Base-by-base conservation (phyloP, 495 filamentous ascomycete genomes). In the Amniculicola lignicola region DNA sequence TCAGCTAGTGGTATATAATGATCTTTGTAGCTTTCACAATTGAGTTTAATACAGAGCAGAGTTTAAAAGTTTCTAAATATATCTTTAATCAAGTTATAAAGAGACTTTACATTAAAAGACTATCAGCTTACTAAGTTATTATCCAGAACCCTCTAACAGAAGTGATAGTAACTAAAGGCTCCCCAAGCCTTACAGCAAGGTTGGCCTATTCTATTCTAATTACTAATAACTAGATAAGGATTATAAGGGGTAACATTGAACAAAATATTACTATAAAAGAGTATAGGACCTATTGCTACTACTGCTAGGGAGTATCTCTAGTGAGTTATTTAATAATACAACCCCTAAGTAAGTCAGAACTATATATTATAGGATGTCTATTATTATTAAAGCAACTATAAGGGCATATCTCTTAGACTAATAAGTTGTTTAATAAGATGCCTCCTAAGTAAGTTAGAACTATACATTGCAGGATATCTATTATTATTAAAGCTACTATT, bases 251-350 rank as follows among this genome's bases (percentile, higher is more conserved):
- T 33, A 18, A 46, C 45, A 33, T 27, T 27, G 46, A 51, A 41
- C 54, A 51, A 58, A 58, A 51, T 27, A 41, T 58, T 25, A 58
- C 54, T 25, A 44, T 41, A 21, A 58, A 51, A 47, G 37, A 51
- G 43, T 47, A 54, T 18, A 47, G 44, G 46, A 58, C 31, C 36
- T 37, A 47, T 36, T 35, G 25, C 54, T 15, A 24, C 46, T 24
- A 58, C 54, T 28, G 37, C 33, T 31, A 58, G 47, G 27, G 36
- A 58, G 47, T 15, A 15, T 56, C 18, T 57, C 43, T 58, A 19
- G 51, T 37, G 46, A 58, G 31, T 58, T 49, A 44, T 35, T 57
- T 57, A 23, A 57, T 31, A 33, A 39, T 31, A 44, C 33, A 16
- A 22, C 51, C 18, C 23, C 41, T 25, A 47, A 55, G 27, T 22